A percentile compares a stretch with the other conserved stretches of the same genome.
Conservation (phyloP, 2,329 filamentous ascomycete species). For the Sporothrix protearum region DNA sequence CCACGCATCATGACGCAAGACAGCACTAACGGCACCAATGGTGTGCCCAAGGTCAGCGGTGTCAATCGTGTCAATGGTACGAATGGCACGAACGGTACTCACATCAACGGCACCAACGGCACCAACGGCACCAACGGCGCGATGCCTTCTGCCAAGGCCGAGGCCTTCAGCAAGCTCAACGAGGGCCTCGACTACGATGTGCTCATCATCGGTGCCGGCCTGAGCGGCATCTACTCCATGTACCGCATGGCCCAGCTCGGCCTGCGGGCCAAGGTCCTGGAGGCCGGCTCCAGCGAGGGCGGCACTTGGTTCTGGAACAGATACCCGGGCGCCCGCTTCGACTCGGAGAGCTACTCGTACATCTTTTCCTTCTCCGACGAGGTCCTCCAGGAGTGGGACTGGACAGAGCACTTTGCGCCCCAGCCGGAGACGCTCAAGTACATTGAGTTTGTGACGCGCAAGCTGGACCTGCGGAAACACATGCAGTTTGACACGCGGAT, state of each 20-base stretch:
- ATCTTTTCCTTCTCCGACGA: slow-evolving; percentile 37
- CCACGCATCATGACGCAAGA: slow-evolving; percentile 8
- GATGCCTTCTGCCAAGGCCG: neutral
- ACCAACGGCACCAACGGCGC: neutral
- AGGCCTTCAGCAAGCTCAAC: slow-evolving; percentile 21
- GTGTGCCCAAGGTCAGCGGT: neutral
- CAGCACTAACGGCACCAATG: slow-evolving; percentile 4
- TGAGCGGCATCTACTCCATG: slow-evolving; percentile 42
- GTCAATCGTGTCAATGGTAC: neutral
- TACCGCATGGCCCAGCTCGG: slow-evolving; percentile 42
- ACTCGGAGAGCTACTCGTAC: slow-evolving; percentile 38
- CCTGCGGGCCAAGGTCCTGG: slow-evolving; percentile 38
- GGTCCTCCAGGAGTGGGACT: slow-evolving; percentile 45
- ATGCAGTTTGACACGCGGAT: slow-evolving; percentile 46
- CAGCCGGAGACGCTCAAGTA: slow-evolving; percentile 44
- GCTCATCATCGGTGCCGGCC: slow-evolving; percentile 40
- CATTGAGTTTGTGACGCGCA: slow-evolving; percentile 46
- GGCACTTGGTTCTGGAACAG: slow-evolving; percentile 48
- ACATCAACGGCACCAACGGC: neutral
- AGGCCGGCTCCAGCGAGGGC: slow-evolving; percentile 41
- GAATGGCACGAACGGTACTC: neutral
- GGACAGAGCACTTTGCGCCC: slow-evolving; percentile 41
- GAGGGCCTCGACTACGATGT: slow-evolving; percentile 36
- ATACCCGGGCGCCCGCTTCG: slow-evolving; percentile 44
- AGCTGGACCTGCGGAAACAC: slow-evolving; percentile 43